A percentile compares a stretch with the other conserved stretches of the same genome.
Conservation (phyloP, 202 grass and related monocot species). For the Elaeis oleifera region DNA sequence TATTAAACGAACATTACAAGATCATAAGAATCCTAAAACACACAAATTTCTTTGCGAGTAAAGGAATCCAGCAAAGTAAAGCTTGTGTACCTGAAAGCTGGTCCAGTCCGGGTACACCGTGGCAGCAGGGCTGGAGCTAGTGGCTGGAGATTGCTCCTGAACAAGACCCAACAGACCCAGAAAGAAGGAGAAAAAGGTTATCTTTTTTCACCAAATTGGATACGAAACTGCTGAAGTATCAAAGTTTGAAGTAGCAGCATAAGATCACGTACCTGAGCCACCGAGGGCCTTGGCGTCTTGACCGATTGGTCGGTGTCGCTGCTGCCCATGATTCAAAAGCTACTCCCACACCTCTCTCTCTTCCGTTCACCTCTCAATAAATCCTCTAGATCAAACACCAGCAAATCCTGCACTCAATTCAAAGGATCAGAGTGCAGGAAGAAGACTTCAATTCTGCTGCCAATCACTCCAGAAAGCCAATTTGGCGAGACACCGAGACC, state of each 20-base stretch:
- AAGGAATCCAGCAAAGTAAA: conserved; percentile 13
- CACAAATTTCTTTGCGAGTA: background rate
- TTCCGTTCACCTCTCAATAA: background rate
- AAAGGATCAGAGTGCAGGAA: no score
- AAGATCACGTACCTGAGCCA: background rate
- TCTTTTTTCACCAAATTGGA: background rate
- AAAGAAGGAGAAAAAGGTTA: background rate
- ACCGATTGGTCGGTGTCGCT: conserved; percentile 6
- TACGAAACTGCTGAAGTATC: background rate
- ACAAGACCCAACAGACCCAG: conserved; percentile 1
- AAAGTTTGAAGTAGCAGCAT: background rate
- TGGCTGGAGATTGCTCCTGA: conserved; percentile 57
- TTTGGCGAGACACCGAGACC: no score
- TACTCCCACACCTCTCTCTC: background rate
- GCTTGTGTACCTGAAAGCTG: conserved; percentile 55
- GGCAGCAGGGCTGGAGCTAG: conserved; percentile 37
- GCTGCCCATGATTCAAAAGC: conserved; percentile 15
- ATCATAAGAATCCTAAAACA: background rate
- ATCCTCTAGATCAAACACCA: no score
- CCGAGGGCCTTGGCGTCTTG: conserved; percentile 13
- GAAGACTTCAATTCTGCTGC: no score
- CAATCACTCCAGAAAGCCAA: no score
- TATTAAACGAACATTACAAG: conserved; percentile 21
- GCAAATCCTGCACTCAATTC: no score
- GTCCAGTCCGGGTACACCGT: conserved; percentile 83